Conservation (phyloP, 108 stramenopile genomes). For the Fragilaria radians region DNA sequence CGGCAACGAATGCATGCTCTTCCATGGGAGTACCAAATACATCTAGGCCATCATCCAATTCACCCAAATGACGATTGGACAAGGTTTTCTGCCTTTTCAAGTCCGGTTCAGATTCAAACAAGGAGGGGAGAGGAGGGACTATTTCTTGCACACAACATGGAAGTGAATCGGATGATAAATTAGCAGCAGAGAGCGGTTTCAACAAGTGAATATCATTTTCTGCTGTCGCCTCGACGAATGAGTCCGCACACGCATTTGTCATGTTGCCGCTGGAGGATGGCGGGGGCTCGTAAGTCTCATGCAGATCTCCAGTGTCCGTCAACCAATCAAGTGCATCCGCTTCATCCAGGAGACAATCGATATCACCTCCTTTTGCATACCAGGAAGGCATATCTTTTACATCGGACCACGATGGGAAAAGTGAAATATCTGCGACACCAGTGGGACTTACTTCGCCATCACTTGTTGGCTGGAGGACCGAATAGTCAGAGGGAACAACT, state of each 20-base stretch:
- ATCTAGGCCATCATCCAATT: conserved; percentile 37
- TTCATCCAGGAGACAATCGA: conserved; percentile 77
- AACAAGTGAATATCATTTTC: background rate
- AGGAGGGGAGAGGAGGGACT: conserved; percentile 41
- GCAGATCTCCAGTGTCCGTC: conserved; percentile 69
- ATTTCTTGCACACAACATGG: background rate
- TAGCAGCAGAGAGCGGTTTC: conserved; percentile 3
- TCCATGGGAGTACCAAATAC: conserved; percentile 55
- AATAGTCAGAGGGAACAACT: conserved; percentile 31
- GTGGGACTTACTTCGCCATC: conserved; percentile 61
- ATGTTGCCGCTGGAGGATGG: background rate
- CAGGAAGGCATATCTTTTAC: conserved; percentile 75
- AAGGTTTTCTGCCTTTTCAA: conserved; percentile 7
- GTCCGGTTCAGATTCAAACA: conserved; percentile 32
- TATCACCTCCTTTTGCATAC: conserved; percentile 79
- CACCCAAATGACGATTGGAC: conserved; percentile 9
- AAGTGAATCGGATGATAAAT: conserved; percentile 12
- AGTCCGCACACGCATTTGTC: background rate
- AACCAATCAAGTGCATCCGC: conserved; percentile 81
- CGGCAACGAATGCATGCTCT: conserved; percentile 82
- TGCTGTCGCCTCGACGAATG: conserved; percentile 3
- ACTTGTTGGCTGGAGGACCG: conserved; percentile 12
- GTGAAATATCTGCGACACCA: conserved; percentile 59
- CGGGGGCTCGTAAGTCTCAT: conserved; percentile 63
- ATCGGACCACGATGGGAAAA: conserved; percentile 77